Base-by-base conservation (phyloP, 1,284 basidiomycete genomes). In the Cryptococcus sp. region DNA sequence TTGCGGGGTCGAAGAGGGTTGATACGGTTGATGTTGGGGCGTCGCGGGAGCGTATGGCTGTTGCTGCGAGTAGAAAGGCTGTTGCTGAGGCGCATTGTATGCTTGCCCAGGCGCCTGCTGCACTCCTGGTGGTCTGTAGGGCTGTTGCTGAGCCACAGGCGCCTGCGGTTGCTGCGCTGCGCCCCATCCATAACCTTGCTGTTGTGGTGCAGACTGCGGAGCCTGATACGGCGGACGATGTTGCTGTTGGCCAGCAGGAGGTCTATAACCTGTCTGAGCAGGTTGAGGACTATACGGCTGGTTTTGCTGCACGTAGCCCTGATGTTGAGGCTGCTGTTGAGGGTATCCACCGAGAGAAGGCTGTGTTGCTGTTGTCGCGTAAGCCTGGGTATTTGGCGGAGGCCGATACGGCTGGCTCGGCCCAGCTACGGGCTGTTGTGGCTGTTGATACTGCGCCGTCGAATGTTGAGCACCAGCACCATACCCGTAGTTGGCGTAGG, bases 401-500 rank as follows among this genome's bases (percentile, higher is more conserved):
- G 56, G 58, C 22, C 55, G 42, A 43, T 59, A 61, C 16, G 41
- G 49, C 47, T 61, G 64, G 48, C 57, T 57, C 11, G 61, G 65
- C n/a, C 55, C 58, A 15, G 57, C 55, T 19, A 59, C 55, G 2
- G 57, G 49, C 23, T 50, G 61, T 43, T 47, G 42, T 22, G 55
- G 53, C 8, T 46, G 48, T 20, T 22, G 23, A 41, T 57, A 57
- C 19, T 38, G 41, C 20, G 58, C 54, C 20, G 52, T 52, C 7
- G 52, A 25, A 41, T 73, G 73, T 47, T 62, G 50, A 11, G 76
- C 73, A 15, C 71, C 72, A 10, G 72, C 74, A 23, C 76, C 75
- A 50, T 79, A 79, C 4, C 78, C 74, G 54, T 77, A 75, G 60
- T 75, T 74, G 41, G 77, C 73, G 58, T 78, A 74, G 13, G 73